A percentile compares a stretch with the other conserved stretches of the same genome.
These are phyloP conservation scores for Termitomyces sp. DNA, from an alignment of 768 basidiomycete genomes.

Conservation along the genomic window DNA sequence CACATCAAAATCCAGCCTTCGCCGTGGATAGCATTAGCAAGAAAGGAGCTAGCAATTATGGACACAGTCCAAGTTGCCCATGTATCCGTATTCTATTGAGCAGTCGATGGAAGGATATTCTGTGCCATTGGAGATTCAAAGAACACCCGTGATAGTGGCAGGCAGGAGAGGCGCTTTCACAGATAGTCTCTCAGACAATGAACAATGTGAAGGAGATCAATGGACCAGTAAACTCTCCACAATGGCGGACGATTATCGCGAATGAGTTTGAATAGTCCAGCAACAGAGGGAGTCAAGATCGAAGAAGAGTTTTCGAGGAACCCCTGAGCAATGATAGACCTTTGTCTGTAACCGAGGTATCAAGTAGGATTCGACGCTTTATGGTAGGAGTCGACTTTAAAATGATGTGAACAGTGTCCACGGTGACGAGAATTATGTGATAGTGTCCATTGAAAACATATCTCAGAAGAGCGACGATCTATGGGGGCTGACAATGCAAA, in stretches of 20 bases:
- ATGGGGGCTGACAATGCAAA: slow-evolving; percentile 16
- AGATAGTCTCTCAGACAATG: slow-evolving; percentile 14
- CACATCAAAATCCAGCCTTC: slow-evolving; percentile 14
- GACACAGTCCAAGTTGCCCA: slow-evolving; percentile 10
- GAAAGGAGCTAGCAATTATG: slow-evolving; percentile 3
- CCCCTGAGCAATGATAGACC: too few relatives aligned
- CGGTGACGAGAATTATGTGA: slow-evolving; percentile 18
- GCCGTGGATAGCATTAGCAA: neutral
- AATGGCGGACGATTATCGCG: neutral
- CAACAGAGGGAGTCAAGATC: too few relatives aligned
- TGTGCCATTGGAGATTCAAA: slow-evolving; percentile 3
- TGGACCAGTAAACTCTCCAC: neutral
- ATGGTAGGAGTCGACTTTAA: slow-evolving; percentile 15
- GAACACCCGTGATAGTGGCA: neutral
- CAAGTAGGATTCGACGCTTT: slow-evolving; percentile 19
- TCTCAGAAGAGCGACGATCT: slow-evolving; percentile 17
- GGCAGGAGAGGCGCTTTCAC: neutral
- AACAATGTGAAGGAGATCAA: slow-evolving; percentile 22
- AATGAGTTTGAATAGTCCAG: too few relatives aligned
- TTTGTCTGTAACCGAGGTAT: too few relatives aligned
- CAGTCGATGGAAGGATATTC: slow-evolving; percentile 10
- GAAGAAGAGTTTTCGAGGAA: too few relatives aligned
- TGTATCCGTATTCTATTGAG: neutral
- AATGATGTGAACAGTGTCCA: slow-evolving; percentile 16
- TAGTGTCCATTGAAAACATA: slow-evolving; percentile 11